A percentile compares a stretch with the other conserved stretches of the same genome.
These are phyloP conservation scores for Nemania bipapillata DNA, from an alignment of 2,329 filamentous ascomycete genomes.

Conservation along the genomic window DNA sequence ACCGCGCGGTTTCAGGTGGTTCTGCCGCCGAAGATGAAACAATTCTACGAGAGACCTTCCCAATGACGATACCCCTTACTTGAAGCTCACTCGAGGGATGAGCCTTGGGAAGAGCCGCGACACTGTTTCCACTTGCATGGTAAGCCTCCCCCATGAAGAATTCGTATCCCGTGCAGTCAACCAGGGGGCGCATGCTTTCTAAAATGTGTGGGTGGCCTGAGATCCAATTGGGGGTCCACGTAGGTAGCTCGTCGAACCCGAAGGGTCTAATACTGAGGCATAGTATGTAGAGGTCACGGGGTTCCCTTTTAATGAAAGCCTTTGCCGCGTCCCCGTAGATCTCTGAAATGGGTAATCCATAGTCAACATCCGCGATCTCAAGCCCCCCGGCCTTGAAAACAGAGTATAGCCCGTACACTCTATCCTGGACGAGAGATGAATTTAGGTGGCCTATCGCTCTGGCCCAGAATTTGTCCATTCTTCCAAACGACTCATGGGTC, in stretches of 20 bases:
- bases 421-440: slow-evolving; percentile 15
- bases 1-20: neutral
- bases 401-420: slow-evolving; percentile 8
- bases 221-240: neutral
- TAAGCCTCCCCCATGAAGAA: neutral
- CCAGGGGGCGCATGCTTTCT: neutral
- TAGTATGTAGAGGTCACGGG: neutral
- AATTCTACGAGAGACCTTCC: neutral
- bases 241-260: slow-evolving; percentile 3
- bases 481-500: too few relatives aligned
- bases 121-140: neutral
- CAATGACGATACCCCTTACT: neutral
- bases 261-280: neutral
- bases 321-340: neutral
- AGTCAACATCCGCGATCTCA: neutral
- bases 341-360: neutral
- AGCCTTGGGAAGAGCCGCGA: neutral
- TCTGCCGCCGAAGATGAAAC: neutral
- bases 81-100: neutral
- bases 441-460: neutral
- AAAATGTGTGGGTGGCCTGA: neutral
- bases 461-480: neutral
- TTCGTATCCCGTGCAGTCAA: neutral
- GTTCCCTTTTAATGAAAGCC: slow-evolving; percentile 14
- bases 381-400: neutral